Base-by-base conservation (phyloP, 2,329 filamentous ascomycete genomes). In the Xylaria sp. region DNA sequence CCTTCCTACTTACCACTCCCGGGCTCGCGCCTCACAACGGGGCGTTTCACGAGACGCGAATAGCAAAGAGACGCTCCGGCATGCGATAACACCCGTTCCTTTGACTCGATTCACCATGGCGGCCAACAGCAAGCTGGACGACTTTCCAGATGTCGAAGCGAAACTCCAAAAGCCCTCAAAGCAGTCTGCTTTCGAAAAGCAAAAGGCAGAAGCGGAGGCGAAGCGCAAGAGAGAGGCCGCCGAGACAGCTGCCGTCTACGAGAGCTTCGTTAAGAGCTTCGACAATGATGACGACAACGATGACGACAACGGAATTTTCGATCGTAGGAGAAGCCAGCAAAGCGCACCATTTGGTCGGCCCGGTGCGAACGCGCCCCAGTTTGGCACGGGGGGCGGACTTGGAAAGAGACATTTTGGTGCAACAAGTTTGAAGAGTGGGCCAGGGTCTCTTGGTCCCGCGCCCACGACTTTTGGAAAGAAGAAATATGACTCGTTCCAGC, bases 171-270 rank as follows among this genome's bases (percentile, higher is more conserved):
- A 93, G 58, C 90, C 93, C 0, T 87, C 90, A 70, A 96, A 94
- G 81, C 93, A 96, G 78, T 97, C 94, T 23, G 86, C 92, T 31
- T 97, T 97, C 79, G 94, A 97, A 82, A 91, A 91, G 75, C 92
- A 97, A 79, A 94, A 92, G 80, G 93, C 93, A 68, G 94, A 97
- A 79, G 93, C 92, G 66, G 94, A 97, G 83, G 94, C 93, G 28
- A 97, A 97, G 82, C 90, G 92, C 68, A 87, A 89, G 74, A 88
- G 93, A 73, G 94, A 97, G 80, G 92, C 91, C 76, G 93, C 91
- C 73, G 94, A 97, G 82, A 97, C 93, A 7, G 93, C 92, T 25
- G 94, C 93, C 28, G 93, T 94, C 0, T 92, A 94, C 79, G 90
- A 94, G 74, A 93, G 95, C 73, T 97, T 97, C 74, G 89, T 96